These are phyloP conservation scores for Cladophialophora carrionii DNA, from an alignment of 2,329 filamentous ascomycete genomes.

Conservation along the genomic window DNA sequence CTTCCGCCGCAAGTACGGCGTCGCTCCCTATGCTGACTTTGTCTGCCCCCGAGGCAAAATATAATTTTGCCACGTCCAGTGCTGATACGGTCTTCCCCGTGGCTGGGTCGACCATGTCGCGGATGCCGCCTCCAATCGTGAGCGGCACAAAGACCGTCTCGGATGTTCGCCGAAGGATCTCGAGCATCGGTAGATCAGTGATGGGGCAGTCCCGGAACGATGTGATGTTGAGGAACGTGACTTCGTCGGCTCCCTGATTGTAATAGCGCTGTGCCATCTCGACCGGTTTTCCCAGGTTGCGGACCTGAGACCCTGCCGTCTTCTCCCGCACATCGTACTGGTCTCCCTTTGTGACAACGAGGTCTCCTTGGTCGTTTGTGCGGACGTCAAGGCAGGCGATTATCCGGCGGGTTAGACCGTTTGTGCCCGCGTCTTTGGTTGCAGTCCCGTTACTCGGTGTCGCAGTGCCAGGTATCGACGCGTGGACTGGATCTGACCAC, in stretches of 20 bases:
- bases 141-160: slow-evolving; percentile 93
- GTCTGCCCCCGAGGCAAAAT: slow-evolving; percentile 95
- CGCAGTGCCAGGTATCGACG: slow-evolving; percentile 12
- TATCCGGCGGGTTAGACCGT: slow-evolving; percentile 86
- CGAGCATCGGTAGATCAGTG: slow-evolving; percentile 92
- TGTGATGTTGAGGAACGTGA: slow-evolving; percentile 98
- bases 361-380: slow-evolving; percentile 88
- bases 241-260: slow-evolving; percentile 92
- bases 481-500: slow-evolving; percentile 43
- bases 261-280: slow-evolving; percentile 94
- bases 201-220: slow-evolving; percentile 94
- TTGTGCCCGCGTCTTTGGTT: slow-evolving; percentile 39
- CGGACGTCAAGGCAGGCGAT: slow-evolving; percentile 97
- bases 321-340: slow-evolving; percentile 99
- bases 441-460: slow-evolving; percentile 24
- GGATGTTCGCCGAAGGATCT: slow-evolving; percentile 82
- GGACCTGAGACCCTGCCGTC: slow-evolving; percentile 64
- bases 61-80: slow-evolving; percentile 90
- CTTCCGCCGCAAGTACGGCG: slow-evolving; percentile 88
- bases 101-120: slow-evolving; percentile 79
- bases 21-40: slow-evolving; percentile 97
- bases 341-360: slow-evolving; percentile 97
- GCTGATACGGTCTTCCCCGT: slow-evolving; percentile 86
- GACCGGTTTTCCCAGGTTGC: slow-evolving; percentile 95
- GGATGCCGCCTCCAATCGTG: slow-evolving; percentile 93